Percentiles rank a stretch among this genome's conserved stretches.
Conservation (phyloP, 2,329 filamentous ascomycete genomes). For the Stemphylium vesicarium region DNA sequence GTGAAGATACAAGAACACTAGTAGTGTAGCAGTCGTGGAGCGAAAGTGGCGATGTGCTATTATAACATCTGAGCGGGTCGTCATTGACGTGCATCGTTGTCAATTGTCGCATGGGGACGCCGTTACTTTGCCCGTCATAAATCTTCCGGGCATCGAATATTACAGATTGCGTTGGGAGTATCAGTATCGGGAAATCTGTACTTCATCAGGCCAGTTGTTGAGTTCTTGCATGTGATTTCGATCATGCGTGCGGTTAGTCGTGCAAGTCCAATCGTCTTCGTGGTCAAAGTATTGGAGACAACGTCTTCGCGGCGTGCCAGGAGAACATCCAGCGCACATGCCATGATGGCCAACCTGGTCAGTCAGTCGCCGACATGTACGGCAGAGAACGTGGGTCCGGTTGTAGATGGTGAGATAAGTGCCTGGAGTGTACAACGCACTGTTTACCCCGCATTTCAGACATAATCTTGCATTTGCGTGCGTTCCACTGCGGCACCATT, state of each 20-base stretch:
- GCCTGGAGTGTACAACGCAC: slow-evolving; percentile 27
- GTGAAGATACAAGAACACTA: not conserved
- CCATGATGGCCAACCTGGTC: slow-evolving; percentile 19
- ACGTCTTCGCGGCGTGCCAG: slow-evolving; percentile 6
- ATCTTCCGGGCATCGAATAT: not conserved
- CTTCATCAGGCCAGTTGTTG: slow-evolving; percentile 23
- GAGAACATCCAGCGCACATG: slow-evolving; percentile 21
- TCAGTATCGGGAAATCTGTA: slow-evolving; percentile 5
- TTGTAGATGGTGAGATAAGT: slow-evolving; percentile 29
- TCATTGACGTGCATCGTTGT: not conserved
- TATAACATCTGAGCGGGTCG: not conserved
- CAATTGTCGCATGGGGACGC: not conserved
- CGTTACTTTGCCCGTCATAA: not conserved
- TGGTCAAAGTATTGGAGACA: slow-evolving; percentile 5
- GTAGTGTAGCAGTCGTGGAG: not conserved
- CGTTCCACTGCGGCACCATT: slow-evolving; percentile 28
- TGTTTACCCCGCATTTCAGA: slow-evolving; percentile 34
- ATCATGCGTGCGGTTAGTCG: slow-evolving; percentile 12
- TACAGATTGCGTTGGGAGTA: not conserved
- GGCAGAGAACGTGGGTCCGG: slow-evolving; percentile 25
- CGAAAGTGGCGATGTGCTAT: too few species aligned
- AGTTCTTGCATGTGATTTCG: slow-evolving; percentile 24
- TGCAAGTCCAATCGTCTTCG: slow-evolving; percentile 23
- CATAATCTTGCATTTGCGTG: slow-evolving; percentile 34
- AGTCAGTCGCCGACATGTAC: slow-evolving; percentile 25